phyloP scores from a whole-genome alignment of 2,329 filamentous ascomycete species.

The Neopestalotiopsis rosae region DNA sequence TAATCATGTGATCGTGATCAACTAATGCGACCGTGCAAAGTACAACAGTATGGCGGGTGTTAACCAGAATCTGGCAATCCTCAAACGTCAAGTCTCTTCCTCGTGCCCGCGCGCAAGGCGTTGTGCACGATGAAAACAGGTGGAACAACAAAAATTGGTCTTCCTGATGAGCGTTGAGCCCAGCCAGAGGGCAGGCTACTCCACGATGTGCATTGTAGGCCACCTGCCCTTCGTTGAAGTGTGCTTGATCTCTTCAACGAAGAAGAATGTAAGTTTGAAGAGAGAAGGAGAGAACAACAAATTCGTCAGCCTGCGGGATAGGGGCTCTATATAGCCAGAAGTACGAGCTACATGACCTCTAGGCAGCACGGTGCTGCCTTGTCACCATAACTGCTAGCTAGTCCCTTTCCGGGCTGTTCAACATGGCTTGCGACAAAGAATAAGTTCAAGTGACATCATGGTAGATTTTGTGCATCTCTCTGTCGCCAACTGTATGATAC shows the following conservation, averaged over 20 bases:
- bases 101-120: neutral
- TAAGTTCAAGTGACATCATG: neutral
- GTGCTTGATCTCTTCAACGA: constrained; percentile 5
- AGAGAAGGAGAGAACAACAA: neutral
- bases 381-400: neutral
- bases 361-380: neutral
- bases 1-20: neutral
- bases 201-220: constrained; percentile 1
- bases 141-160: constrained; percentile 2
- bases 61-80: neutral
- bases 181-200: neutral
- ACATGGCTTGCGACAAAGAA: neutral
- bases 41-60: too few relatives aligned
- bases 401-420: neutral
- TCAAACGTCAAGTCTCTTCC: neutral
- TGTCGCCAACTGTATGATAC: neutral
- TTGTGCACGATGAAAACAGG: constrained; percentile 5
- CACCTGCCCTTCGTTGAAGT: neutral
- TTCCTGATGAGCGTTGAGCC: neutral
- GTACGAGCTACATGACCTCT: neutral
- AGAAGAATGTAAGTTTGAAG: constrained; percentile 6
- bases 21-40: too few relatives aligned
- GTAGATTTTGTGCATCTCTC: neutral
- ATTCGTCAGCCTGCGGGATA: neutral
- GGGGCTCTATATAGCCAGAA: neutral